A percentile compares a stretch with the other conserved stretches of the same genome.
phyloP scores from a whole-genome alignment of 768 basidiomycete genomes.

The Trichaptum fuscoviolaceum region DNA sequence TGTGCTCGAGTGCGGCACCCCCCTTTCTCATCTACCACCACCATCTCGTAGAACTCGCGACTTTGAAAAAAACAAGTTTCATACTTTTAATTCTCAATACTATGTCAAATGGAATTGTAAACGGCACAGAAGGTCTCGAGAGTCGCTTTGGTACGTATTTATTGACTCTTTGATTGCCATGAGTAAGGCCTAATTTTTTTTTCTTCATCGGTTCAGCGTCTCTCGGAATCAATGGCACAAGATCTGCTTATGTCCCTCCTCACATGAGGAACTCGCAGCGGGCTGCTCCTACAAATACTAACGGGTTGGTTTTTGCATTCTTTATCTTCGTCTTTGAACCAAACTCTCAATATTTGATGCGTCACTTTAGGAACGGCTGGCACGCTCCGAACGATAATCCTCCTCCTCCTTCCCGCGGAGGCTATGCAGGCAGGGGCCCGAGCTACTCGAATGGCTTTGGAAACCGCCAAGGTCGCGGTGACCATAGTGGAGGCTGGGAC shows the following conservation, averaged over 20 bases:
- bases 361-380: slow-evolving; percentile 60
- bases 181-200: slow-evolving; percentile 1
- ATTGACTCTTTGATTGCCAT: slow-evolving; percentile 7
- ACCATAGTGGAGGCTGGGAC: slow-evolving; percentile 38
- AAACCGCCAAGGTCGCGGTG: slow-evolving; percentile 29
- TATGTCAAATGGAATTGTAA: slow-evolving; percentile 94
- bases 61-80: slow-evolving; percentile 4
- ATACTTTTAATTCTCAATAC: slow-evolving; percentile 12
- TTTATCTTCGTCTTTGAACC: neutral
- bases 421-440: slow-evolving; percentile 32
- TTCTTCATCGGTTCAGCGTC: slow-evolving; percentile 41
- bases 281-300: slow-evolving; percentile 57
- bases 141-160: slow-evolving; percentile 59
- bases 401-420: slow-evolving; percentile 50
- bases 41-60: slow-evolving; percentile 4
- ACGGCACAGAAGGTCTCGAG: slow-evolving; percentile 68
- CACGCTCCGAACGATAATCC: slow-evolving; percentile 65
- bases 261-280: slow-evolving; percentile 84
- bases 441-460: slow-evolving; percentile 35
- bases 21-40: slow-evolving; percentile 5
- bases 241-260: slow-evolving; percentile 85
- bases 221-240: slow-evolving; percentile 64
- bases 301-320: slow-evolving; percentile 42
- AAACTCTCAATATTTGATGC: neutral
- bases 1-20: neutral